These are phyloP conservation scores for Pezicula carpinea DNA, from an alignment of 2,329 filamentous ascomycete genomes.

Conservation along the genomic window DNA sequence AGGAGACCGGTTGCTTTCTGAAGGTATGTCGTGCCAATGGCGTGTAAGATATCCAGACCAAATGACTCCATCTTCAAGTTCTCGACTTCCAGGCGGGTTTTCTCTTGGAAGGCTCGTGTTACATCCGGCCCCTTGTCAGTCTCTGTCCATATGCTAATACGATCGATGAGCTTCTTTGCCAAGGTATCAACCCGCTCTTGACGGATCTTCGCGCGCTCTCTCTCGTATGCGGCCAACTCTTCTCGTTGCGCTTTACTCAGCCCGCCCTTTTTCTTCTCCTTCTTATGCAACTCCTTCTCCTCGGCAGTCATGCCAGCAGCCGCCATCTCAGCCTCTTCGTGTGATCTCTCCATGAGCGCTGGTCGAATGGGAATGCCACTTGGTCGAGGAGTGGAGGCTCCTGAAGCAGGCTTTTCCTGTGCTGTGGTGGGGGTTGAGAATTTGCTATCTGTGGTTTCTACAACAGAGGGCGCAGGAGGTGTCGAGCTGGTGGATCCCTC, in stretches of 20 bases:
- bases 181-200: constrained; percentile 87
- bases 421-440: constrained; percentile 18
- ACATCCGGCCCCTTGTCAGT: constrained; percentile 86
- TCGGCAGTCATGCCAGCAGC: constrained; percentile 64
- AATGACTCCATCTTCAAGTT: constrained; percentile 99
- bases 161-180: constrained; percentile 78
- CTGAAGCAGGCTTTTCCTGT: constrained; percentile 29
- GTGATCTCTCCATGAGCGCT: constrained; percentile 82
- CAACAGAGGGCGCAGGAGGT: constrained; percentile 15
- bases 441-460: constrained; percentile 15
- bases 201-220: constrained; percentile 76
- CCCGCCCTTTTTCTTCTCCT: constrained; percentile 85
- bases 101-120: constrained; percentile 85
- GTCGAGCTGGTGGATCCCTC: constrained; percentile 5
- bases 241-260: constrained; percentile 90
- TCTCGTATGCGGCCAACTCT: constrained; percentile 82
- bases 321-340: constrained; percentile 66
- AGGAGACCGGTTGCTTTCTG: constrained; percentile 83
- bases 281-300: constrained; percentile 70
- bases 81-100: constrained; percentile 91
- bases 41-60: constrained; percentile 91
- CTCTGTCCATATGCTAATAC: constrained; percentile 93
- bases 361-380: constrained; percentile 68
- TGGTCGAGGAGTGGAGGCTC: constrained; percentile 36
- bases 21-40: constrained; percentile 87